A percentile compares a stretch with the other conserved stretches of the same genome.
Evolutionary conservation across 2,329 filamentous ascomycete species (phyloP).

Genomic region (Penicillium fuscoglaucum): DNA sequence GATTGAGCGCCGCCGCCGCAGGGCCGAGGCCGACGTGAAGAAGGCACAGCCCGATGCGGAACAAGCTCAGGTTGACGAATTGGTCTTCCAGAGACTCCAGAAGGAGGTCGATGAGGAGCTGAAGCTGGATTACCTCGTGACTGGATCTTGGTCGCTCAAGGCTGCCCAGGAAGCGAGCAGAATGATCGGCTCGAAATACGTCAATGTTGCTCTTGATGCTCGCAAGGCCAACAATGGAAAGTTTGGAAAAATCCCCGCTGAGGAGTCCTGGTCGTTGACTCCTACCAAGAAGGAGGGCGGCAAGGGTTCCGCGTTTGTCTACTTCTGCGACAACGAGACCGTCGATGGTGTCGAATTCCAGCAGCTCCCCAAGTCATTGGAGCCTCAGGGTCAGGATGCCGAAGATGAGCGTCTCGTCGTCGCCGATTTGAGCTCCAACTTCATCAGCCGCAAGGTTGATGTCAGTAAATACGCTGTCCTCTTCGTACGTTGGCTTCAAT

Average conservation of each 20-base stretch:
- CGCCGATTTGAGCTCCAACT: constrained; percentile 93
- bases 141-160: constrained; percentile 88
- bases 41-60: constrained; percentile 45
- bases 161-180: constrained; percentile 79
- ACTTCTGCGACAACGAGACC: constrained; percentile 85
- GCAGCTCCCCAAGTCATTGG: constrained; percentile 65
- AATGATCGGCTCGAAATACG: constrained; percentile 69
- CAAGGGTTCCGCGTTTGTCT: constrained; percentile 66
- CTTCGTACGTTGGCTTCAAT: constrained; percentile 60
- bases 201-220: constrained; percentile 75
- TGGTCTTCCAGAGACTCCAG: constrained; percentile 61
- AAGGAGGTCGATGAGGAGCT: constrained; percentile 68
- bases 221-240: constrained; percentile 69
- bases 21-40: constrained; percentile 58
- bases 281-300: constrained; percentile 58
- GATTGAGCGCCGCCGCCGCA: constrained; percentile 68
- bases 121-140: constrained; percentile 85
- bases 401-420: constrained; percentile 74
- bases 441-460: constrained; percentile 76
- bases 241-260: constrained; percentile 79
- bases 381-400: constrained; percentile 53
- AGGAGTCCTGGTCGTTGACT: constrained; percentile 72
- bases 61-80: constrained; percentile 54
- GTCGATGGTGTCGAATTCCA: constrained; percentile 87
- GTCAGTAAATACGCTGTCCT: constrained; percentile 77